phyloP scores from a whole-genome alignment of 805 yeast species.

The Metschnikowia corniflorae region DNA sequence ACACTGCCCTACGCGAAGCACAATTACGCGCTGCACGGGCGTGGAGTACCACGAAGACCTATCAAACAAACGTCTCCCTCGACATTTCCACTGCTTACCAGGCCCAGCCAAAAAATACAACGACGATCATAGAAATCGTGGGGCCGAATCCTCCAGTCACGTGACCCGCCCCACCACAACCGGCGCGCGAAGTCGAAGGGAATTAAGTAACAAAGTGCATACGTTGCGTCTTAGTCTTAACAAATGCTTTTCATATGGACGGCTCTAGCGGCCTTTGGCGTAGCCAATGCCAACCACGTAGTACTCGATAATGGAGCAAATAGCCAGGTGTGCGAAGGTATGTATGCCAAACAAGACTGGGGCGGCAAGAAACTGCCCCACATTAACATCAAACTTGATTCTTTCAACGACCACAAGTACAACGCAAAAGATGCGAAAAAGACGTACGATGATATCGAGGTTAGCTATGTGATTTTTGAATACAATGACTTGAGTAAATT shows the following conservation, averaged over 20 bases:
- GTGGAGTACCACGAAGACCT: too few species aligned
- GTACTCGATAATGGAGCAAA: slow-evolving; percentile 42
- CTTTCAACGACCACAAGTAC: slow-evolving; percentile 28
- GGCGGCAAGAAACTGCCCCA: slow-evolving; percentile 70
- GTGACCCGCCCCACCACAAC: too few species aligned
- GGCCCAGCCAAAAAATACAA: too few species aligned
- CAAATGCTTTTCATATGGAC: slow-evolving; percentile 5
- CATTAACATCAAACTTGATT: slow-evolving; percentile 28
- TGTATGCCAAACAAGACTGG: slow-evolving; percentile 85
- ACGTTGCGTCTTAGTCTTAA: background rate
- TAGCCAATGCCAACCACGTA: slow-evolving; percentile 41
- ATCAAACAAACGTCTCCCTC: too few species aligned
- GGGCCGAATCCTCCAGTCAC: too few species aligned
- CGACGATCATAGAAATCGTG: too few species aligned
- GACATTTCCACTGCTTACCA: too few species aligned
- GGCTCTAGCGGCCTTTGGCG: slow-evolving; percentile 8
- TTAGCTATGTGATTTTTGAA: slow-evolving; percentile 78
- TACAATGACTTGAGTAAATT: slow-evolving; percentile 69
- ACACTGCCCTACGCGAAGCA: too few species aligned
- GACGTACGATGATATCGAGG: slow-evolving; percentile 35
- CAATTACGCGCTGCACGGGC: too few species aligned
- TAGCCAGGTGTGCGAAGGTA: slow-evolving; percentile 81
- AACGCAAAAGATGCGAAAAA: slow-evolving; percentile 18
- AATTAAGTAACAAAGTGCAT: background rate
- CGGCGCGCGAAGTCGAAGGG: too few species aligned